These are phyloP conservation scores for Pyrrhoderma lamaoense DNA, from an alignment of 1,284 basidiomycete genomes.

Conservation along the genomic window DNA sequence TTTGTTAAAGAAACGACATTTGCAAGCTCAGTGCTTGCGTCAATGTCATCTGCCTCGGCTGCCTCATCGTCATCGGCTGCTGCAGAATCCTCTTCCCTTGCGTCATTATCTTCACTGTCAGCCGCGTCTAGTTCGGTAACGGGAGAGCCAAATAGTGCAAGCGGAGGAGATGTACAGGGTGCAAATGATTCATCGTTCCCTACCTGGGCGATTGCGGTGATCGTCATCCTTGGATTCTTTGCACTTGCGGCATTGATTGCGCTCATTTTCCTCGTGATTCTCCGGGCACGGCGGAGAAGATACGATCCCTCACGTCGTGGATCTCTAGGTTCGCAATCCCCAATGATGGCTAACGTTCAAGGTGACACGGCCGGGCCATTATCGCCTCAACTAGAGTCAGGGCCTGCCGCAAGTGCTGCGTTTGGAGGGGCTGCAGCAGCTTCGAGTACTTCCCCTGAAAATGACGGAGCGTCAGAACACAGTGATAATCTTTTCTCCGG, in stretches of 20 bases:
- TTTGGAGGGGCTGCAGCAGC: slow-evolving; percentile 30
- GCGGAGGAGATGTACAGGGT: slow-evolving; percentile 41
- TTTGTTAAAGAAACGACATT: slow-evolving; percentile 57
- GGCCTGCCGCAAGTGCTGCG: slow-evolving; percentile 19
- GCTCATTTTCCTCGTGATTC: slow-evolving; percentile 62
- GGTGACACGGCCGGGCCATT: slow-evolving; percentile 34
- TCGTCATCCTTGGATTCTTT: slow-evolving; percentile 73
- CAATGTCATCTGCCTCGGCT: slow-evolving; percentile 36
- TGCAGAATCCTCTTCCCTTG: slow-evolving; percentile 18
- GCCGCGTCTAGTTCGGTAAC: slow-evolving; percentile 28
- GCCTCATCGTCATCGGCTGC: slow-evolving; percentile 32
- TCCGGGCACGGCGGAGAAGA: slow-evolving; percentile 50
- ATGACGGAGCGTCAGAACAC: slow-evolving; percentile 60
- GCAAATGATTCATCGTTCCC: slow-evolving; percentile 44
- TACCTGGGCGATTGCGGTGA: slow-evolving; percentile 83
- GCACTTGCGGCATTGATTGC: slow-evolving; percentile 63
- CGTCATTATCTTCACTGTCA: slow-evolving; percentile 31
- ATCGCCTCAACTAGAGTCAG: slow-evolving; percentile 42
- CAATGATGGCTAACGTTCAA: slow-evolving; percentile 64
- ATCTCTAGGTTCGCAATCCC: slow-evolving; percentile 70
- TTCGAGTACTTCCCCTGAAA: slow-evolving; percentile 42
- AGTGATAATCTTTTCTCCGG: slow-evolving; percentile 61
- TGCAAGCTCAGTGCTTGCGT: slow-evolving; percentile 51
- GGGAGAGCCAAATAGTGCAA: slow-evolving; percentile 21
- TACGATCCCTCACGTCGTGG: slow-evolving; percentile 47